Base-by-base conservation (phyloP, 2,329 filamentous ascomycete genomes). In the Fusarium abutilonis region DNA sequence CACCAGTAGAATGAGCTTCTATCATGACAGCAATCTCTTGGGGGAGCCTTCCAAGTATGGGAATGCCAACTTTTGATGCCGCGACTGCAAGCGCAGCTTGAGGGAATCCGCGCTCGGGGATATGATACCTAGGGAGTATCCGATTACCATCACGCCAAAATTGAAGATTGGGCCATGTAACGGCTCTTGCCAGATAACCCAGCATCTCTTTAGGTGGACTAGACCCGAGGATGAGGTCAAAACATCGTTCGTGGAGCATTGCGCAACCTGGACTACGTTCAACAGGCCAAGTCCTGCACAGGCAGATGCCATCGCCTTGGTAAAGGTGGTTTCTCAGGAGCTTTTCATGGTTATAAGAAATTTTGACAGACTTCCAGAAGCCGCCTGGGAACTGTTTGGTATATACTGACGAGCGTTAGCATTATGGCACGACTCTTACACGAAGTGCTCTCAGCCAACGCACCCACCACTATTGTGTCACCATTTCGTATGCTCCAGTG, bases 221-320 rank as follows among this genome's bases (percentile, higher is more conserved):
- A 6, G 4, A 6, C 17, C 2, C 8, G 5, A 11, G 1, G 8
- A n/a, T 0, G n/a, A 23, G 17, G 3, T 17, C 1, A 11, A 15
- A 39, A 9, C 49, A 52, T 4, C 4, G 3, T 1, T 6, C 4
- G 11, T 48, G 50, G 4, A 52, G 5, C 9, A 19, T 4, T 6
- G 8, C 8, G 11, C 11, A 21, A 13, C 17, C 36, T 13, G 6
- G 9, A 21, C 5, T 4, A 4, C 36, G 17, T 5, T 34, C 14
- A n/a, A n/a, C 13, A 34, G 6, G 11, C 11, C 3, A 3, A 14
- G 3, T 7, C 31, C 13, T 13, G 14, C 11, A n/a, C 10, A 34
- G 13, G 4, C 31, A 34, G 13, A 34, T 34, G 31, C 31, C 31
- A 34, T 34, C 31, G 5, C 31, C 31, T 34, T 34, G 31, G 6